These are phyloP conservation scores for Aspergillus quadricinctus DNA, from an alignment of 2,329 filamentous ascomycete species.

Conservation along the genomic window DNA sequence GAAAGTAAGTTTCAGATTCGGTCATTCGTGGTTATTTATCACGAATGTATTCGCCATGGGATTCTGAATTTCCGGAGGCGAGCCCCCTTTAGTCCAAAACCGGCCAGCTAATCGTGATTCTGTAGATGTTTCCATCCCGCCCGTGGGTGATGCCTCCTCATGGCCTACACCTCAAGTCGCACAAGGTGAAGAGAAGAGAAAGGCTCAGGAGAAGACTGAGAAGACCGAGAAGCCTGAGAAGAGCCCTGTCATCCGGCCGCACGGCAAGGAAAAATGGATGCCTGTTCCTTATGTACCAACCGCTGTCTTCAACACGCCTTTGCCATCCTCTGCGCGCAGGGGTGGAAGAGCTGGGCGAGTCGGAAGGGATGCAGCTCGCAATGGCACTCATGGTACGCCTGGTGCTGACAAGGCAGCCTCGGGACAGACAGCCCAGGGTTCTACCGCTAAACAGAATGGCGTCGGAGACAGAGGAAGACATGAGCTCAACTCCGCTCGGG, in stretches of 20 bases:
- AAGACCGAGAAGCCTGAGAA: constrained; percentile 61
- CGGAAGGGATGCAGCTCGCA: constrained; percentile 49
- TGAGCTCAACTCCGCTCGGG: constrained; percentile 33
- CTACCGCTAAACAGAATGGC: constrained; percentile 26
- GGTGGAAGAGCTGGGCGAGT: constrained; percentile 55
- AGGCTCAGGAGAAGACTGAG: constrained; percentile 59
- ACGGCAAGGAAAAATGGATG: constrained; percentile 80
- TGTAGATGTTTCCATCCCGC: constrained; percentile 47
- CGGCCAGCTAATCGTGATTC: constrained; percentile 10
- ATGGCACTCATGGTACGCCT: constrained; percentile 33
- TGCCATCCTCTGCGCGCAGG: constrained; percentile 51
- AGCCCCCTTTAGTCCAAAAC: constrained; percentile 9
- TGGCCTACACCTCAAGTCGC: constrained; percentile 90
- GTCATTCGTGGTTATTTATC: neutral
- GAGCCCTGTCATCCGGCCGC: constrained; percentile 50
- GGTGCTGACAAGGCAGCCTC: constrained; percentile 32
- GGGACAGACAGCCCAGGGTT: constrained; percentile 23
- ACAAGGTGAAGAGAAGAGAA: constrained; percentile 71
- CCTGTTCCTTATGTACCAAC: constrained; percentile 76
- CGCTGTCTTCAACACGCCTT: constrained; percentile 79
- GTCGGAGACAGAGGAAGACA: constrained; percentile 33
- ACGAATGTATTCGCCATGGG: neutral
- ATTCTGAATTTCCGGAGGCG: neutral
- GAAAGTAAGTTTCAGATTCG: constrained; percentile 20
- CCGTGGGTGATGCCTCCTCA: constrained; percentile 69